phyloP scores from a whole-genome alignment of 2,329 filamentous ascomycete species.

The Aspergillus ochraceoroseus region DNA sequence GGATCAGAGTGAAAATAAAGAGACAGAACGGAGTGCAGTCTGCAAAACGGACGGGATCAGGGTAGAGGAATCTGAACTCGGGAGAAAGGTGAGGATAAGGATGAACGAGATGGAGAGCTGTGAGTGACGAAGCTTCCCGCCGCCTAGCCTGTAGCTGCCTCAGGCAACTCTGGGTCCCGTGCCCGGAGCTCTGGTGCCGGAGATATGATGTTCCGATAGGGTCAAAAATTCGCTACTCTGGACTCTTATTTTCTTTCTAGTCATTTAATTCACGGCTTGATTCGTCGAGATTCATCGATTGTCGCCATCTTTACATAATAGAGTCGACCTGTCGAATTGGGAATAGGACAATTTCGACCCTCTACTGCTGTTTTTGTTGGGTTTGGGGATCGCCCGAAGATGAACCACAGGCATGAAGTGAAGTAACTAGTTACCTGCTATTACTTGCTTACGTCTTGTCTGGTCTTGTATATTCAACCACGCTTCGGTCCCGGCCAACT shows the following conservation, averaged over 20 bases:
- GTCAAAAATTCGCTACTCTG: no score
- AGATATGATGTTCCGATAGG: no score
- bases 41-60: neutral
- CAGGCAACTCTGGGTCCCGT: constrained; percentile 18
- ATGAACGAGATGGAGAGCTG: constrained; percentile 29
- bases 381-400: constrained; percentile 2
- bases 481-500: constrained; percentile 2
- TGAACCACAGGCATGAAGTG: constrained; percentile 1
- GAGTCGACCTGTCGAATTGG: no score
- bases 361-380: constrained; percentile 25
- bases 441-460: constrained; percentile 1
- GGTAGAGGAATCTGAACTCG: neutral
- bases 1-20: constrained; percentile 20
- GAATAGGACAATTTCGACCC: no score
- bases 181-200: constrained; percentile 15
- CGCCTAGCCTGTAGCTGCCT: constrained; percentile 33
- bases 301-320: no score
- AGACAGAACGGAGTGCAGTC: neutral
- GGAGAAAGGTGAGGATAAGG: constrained; percentile 6
- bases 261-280: no score
- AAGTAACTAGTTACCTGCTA: no score
- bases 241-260: no score
- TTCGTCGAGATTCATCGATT: no score
- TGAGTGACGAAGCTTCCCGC: constrained; percentile 44
- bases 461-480: constrained; percentile 4